Conservation (phyloP, 208 protist genomes). For the Spongospora subterranea region DNA sequence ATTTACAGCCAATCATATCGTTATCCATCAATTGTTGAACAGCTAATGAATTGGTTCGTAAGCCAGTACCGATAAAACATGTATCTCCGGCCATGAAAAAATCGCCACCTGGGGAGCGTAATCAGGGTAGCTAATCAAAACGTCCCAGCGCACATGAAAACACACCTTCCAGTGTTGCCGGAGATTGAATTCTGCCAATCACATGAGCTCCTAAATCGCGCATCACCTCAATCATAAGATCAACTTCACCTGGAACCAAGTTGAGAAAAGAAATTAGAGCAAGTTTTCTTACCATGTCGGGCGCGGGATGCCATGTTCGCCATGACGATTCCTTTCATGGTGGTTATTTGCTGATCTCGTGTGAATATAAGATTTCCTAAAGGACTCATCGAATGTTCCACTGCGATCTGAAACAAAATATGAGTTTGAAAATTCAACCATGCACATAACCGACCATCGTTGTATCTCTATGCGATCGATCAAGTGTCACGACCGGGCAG, state of each 20-base stretch:
- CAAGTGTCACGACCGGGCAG: conserved; percentile 1
- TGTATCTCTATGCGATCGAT: conserved; percentile 28
- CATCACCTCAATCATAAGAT: conserved; percentile 38
- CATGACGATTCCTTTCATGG: conserved; percentile 45
- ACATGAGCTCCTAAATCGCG: neutral
- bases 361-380: conserved; percentile 48
- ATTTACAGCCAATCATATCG: conserved; percentile 24
- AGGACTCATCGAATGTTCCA: conserved; percentile 36
- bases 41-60: conserved; percentile 23
- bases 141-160: neutral
- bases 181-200: conserved; percentile 15
- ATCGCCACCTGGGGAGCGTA: no score
- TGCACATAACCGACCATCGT: neutral
- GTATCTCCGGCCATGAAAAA: conserved; percentile 49
- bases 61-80: conserved; percentile 46
- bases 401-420: neutral
- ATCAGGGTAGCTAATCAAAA: neutral
- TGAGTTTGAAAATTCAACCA: neutral
- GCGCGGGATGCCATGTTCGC: conserved; percentile 4
- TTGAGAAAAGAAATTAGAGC: neutral
- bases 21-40: conserved; percentile 13
- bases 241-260: neutral
- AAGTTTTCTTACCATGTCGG: neutral
- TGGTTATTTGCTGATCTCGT: conserved; percentile 45
- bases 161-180: conserved; percentile 42